Evolutionary conservation across 257 asterid species (phyloP), one percentile per base, ranked within the genome.

Genomic region (Haberlea rhodopensis): DNA sequence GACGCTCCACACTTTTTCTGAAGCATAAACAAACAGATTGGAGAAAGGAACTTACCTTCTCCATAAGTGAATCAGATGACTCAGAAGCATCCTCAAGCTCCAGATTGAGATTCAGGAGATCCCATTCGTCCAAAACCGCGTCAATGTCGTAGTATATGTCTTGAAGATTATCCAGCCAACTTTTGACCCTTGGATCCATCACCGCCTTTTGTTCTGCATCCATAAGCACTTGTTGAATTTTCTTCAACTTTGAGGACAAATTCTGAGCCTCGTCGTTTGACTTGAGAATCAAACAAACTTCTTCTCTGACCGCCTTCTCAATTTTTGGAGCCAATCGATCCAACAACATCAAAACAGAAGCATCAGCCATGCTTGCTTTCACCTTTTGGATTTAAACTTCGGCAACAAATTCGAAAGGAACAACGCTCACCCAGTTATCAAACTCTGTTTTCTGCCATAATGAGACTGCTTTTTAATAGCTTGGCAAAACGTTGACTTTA

Each of bases 161-260:
- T 48, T 68, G 26, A 18, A 68, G 49, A 21, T 68, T 23, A 26
- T 70, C 52, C 20, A 74, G 24, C 75, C 75, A 74, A 10, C 8
- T 51, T 4, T 59, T 52, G 5, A 74, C 75, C 9, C 15, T 29
- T 0, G 5, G 32, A 20, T 69, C 79, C 48, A 10, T 61, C 32
- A 69, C n/a, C 3, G 45, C 34, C 37, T 26, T 57, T 48, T 22
- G 25, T 40, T 74, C 75, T n/a, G 75, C 79, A 64, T 69, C 72
- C 25, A 55, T 3, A 0, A 75, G 25, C 26, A 57, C 65, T 0
- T 15, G 25, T 6, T 62, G 68, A 5, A 75, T 60, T 13, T 5
- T 63, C 57, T 53, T 64, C 55, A 74, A 24, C 54, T 62, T 65
- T 4, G 9, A 0, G 16, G 63, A 20, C 1, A 74, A 40, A 23